A percentile compares a stretch with the other conserved stretches of the same genome.
Evolutionary conservation across 805 yeast genomes (phyloP).

Genomic region (Ogataea ganodermae): DNA sequence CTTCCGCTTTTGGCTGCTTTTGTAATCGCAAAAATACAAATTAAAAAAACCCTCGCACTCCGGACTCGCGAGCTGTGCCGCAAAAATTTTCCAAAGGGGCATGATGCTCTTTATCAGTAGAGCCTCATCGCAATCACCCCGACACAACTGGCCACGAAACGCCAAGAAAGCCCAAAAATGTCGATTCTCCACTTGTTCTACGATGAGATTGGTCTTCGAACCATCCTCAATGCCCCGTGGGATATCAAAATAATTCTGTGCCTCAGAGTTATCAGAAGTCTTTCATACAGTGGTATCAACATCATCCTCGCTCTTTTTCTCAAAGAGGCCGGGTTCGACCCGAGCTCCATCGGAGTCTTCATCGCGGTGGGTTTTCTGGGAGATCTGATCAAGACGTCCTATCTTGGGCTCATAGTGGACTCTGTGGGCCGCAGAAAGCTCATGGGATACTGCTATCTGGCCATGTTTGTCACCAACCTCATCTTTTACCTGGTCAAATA

Average conservation of each 20-base stretch:
- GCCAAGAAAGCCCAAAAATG: background rate
- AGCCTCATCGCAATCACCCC: too few species aligned
- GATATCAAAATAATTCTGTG: slow-evolving; percentile 39
- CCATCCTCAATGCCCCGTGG: slow-evolving; percentile 32
- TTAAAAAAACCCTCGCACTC: too few species aligned
- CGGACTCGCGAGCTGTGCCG: background rate
- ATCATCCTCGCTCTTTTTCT: slow-evolving; percentile 47
- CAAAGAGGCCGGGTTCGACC: slow-evolving; percentile 42
- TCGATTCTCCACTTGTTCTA: slow-evolving; percentile 4
- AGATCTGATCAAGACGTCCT: slow-evolving; percentile 50
- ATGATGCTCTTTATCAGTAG: too few species aligned
- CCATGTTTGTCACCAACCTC: slow-evolving; percentile 47
- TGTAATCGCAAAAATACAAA: background rate
- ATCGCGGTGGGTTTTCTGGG: slow-evolving; percentile 53
- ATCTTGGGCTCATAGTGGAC: slow-evolving; percentile 49
- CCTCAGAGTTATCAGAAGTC: slow-evolving; percentile 38
- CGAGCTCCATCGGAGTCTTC: slow-evolving; percentile 48
- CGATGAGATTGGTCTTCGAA: slow-evolving; percentile 40
- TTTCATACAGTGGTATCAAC: slow-evolving; percentile 42
- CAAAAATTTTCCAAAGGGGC: background rate
- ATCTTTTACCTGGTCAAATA: slow-evolving; percentile 39
- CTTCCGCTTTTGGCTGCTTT: background rate
- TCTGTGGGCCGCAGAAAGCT: slow-evolving; percentile 45
- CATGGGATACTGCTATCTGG: slow-evolving; percentile 41
- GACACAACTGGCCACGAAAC: background rate